A percentile compares a stretch with the other conserved stretches of the same genome.
Evolutionary conservation across 345 rosid species (phyloP).

Genomic region (Eucalyptus tenuipes): DNA sequence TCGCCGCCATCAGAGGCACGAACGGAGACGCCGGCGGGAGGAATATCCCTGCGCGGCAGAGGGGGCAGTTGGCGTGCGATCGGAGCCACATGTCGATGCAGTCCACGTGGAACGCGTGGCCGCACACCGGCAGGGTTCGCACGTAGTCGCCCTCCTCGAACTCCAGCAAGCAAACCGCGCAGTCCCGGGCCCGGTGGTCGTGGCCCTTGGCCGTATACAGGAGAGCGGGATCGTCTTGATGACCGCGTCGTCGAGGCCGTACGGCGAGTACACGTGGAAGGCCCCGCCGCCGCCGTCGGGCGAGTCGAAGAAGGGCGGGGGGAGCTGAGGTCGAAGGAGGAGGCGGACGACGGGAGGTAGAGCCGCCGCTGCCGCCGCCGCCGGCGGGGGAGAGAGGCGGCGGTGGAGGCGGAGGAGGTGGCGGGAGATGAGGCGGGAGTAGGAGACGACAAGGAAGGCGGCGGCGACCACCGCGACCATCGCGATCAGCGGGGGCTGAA

Average conservation of each 20-base stretch:
- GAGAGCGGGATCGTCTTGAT: constrained; percentile 78
- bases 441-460: constrained; percentile 60
- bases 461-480: constrained; percentile 82
- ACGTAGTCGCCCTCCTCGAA: constrained; percentile 76
- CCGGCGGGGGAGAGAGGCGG: constrained; percentile 29
- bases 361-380: constrained; percentile 13
- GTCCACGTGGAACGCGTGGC: constrained; percentile 85
- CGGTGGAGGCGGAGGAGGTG: constrained; percentile 28
- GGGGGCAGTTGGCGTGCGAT: constrained; percentile 87
- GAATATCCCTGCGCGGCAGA: constrained; percentile 75
- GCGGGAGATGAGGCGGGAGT: constrained; percentile 78
- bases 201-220: constrained; percentile 27
- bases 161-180: constrained; percentile 85
- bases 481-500: constrained; percentile 90
- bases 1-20: constrained; percentile 76
- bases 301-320: constrained; percentile 45
- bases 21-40: constrained; percentile 47
- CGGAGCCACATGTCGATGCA: constrained; percentile 90
- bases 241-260: constrained; percentile 78
- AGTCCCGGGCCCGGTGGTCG: constrained; percentile 25
- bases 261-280: constrained; percentile 40
- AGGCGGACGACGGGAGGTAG: constrained; percentile 35
- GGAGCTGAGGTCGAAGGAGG: constrained; percentile 34
- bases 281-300: constrained; percentile 28
- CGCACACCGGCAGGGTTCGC: constrained; percentile 73